Evolutionary conservation across 2,329 filamentous ascomycete genomes (phyloP).

Genomic region (Ophiocordyceps camponoti-leonardi): DNA sequence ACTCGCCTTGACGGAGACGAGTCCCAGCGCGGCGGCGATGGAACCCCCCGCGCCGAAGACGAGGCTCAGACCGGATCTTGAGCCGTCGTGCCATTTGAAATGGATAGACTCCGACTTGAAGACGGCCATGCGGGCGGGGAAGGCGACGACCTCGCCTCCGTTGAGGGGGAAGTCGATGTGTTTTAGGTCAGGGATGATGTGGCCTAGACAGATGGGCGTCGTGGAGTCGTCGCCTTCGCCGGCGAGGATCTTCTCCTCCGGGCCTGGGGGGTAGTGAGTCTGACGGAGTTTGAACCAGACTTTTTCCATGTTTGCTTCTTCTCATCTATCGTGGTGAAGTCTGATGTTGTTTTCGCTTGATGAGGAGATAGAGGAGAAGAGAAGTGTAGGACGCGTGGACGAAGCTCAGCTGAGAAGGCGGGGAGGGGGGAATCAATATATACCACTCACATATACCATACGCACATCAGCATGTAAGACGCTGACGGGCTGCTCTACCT

Average conservation of each 20-base stretch:
- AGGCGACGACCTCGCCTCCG: neutral
- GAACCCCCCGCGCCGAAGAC: neutral
- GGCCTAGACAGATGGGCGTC: neutral
- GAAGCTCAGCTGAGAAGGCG: too few species aligned
- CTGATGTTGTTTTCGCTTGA: neutral
- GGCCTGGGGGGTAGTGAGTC: neutral
- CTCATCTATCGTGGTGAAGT: too few species aligned
- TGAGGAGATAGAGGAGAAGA: too few species aligned
- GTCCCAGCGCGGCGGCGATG: neutral
- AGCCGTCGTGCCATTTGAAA: neutral
- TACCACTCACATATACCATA: too few species aligned
- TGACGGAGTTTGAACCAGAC: slow-evolving; percentile 1
- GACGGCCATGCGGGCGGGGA: neutral
- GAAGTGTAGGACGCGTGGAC: too few species aligned
- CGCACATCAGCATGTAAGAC: too few species aligned
- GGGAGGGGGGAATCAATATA: too few species aligned
- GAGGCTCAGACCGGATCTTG: neutral
- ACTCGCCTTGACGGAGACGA: neutral
- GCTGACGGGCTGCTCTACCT: too few species aligned
- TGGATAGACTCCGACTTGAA: neutral
- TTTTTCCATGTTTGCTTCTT: neutral
- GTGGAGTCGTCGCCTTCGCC: neutral
- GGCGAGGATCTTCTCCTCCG: neutral
- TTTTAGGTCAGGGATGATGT: neutral
- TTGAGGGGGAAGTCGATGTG: slow-evolving; percentile 1